Evolutionary conservation across 257 asterid genomes (phyloP).

Genomic region (Solanum boliviense): DNA sequence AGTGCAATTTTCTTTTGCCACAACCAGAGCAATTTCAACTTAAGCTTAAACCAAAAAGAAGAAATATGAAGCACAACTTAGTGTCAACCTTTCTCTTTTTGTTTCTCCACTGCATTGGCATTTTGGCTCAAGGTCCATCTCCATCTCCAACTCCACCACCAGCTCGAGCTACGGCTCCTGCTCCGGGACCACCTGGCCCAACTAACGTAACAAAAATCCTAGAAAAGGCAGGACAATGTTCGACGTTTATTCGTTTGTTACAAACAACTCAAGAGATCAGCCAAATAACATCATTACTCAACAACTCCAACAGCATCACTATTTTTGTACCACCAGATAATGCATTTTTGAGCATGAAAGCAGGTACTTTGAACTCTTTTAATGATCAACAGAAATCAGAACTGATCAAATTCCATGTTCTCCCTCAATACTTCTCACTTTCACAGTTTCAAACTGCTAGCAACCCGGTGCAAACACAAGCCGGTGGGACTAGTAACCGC

Average conservation of each 20-base stretch:
- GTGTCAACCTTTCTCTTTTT: slow-evolving; percentile 5
- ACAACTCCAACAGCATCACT: slow-evolving; percentile 42
- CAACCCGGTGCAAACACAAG: slow-evolving; percentile 38
- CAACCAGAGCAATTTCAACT: not conserved
- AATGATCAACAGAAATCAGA: slow-evolving; percentile 27
- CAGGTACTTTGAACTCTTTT: slow-evolving; percentile 32
- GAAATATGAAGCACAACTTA: not conserved
- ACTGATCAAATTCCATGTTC: slow-evolving; percentile 35
- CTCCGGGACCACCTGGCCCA: slow-evolving; percentile 36
- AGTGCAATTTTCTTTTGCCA: not conserved
- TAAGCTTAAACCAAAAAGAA: not conserved
- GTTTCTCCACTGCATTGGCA: slow-evolving; percentile 1
- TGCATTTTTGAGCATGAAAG: slow-evolving; percentile 32
- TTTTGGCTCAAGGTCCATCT: slow-evolving; percentile 22
- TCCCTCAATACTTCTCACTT: slow-evolving; percentile 21
- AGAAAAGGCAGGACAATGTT: slow-evolving; percentile 37
- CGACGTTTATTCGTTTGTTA: slow-evolving; percentile 39
- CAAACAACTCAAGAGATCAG: slow-evolving; percentile 35
- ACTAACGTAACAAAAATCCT: slow-evolving; percentile 40
- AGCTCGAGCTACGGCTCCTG: slow-evolving; percentile 6
- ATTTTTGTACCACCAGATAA: slow-evolving; percentile 32
- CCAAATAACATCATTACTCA: slow-evolving; percentile 41
- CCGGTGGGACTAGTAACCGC: slow-evolving; percentile 30
- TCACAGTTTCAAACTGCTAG: slow-evolving; percentile 39
- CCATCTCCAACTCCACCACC: not conserved